Evolutionary conservation across 345 rosid species (phyloP).

Genomic region (Dovyalis caffra): DNA sequence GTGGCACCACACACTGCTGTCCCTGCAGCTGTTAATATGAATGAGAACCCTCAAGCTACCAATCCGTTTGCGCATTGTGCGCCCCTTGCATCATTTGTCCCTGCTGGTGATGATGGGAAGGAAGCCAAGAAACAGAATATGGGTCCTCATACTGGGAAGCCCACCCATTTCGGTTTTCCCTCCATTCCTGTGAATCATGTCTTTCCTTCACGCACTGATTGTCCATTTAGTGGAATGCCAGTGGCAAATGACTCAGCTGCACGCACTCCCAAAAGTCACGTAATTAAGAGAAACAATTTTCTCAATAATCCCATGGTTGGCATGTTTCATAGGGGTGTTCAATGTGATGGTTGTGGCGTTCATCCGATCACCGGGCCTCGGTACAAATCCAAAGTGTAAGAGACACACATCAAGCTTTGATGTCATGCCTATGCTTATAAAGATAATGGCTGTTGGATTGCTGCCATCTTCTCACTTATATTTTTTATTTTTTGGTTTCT

Average conservation of each 20-base stretch:
- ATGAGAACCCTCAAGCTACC: constrained; percentile 24
- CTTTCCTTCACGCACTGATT: constrained; percentile 20
- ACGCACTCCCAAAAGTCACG: constrained; percentile 13
- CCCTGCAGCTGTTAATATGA: constrained; percentile 39
- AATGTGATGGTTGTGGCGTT: constrained; percentile 90
- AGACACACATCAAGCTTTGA: background rate
- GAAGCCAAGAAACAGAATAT: constrained; percentile 21
- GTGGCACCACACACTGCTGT: constrained; percentile 6
- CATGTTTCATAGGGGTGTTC: constrained; percentile 76
- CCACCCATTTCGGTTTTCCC: constrained; percentile 4
- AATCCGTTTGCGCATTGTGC: constrained; percentile 7
- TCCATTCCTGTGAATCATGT: background rate
- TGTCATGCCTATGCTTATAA: background rate
- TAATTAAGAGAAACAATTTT: constrained; percentile 30
- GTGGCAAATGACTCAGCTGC: constrained; percentile 18
- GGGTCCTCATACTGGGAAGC: constrained; percentile 13
- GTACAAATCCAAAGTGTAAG: constrained; percentile 92
- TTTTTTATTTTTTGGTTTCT: constrained; percentile 4
- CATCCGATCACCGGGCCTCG: constrained; percentile 88
- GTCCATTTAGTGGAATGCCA: constrained; percentile 59
- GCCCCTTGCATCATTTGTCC: background rate
- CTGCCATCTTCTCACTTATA: background rate
- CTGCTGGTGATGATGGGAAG: constrained; percentile 23
- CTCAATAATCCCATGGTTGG: constrained; percentile 34
- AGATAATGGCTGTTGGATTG: background rate